These are phyloP conservation scores for Seminavis robusta DNA, from an alignment of 108 stramenopile species.

Conservation along the genomic window DNA sequence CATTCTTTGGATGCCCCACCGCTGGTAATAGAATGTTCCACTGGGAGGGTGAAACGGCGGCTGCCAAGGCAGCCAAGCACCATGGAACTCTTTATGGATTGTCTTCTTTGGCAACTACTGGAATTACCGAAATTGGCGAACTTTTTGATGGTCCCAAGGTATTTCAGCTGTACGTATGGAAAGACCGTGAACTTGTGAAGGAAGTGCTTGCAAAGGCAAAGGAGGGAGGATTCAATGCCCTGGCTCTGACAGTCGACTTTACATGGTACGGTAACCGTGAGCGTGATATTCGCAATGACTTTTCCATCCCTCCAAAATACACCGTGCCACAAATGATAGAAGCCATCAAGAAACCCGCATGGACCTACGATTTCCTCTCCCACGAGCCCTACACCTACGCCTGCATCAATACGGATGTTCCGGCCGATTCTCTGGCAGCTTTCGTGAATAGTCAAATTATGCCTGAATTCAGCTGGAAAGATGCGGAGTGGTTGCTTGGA, in stretches of 20 bases:
- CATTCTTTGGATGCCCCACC: slow-evolving; percentile 90
- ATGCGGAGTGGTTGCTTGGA: slow-evolving; percentile 95
- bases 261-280: slow-evolving; percentile 97
- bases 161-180: slow-evolving; percentile 98
- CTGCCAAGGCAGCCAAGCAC: slow-evolving; percentile 80
- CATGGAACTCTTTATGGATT: slow-evolving; percentile 85
- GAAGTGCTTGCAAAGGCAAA: slow-evolving; percentile 92
- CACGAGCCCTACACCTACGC: slow-evolving; percentile 90
- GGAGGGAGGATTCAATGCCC: slow-evolving; percentile 91
- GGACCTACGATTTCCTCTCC: slow-evolving; percentile 88
- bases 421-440: slow-evolving; percentile 90
- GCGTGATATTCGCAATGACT: slow-evolving; percentile 95
- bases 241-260: slow-evolving; percentile 96
- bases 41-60: slow-evolving; percentile 90
- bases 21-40: slow-evolving; percentile 94
- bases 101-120: slow-evolving; percentile 83
- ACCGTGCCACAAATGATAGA: slow-evolving; percentile 77
- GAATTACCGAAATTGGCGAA: slow-evolving; percentile 76
- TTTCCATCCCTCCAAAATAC: slow-evolving; percentile 93
- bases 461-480: slow-evolving; percentile 93
- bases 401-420: slow-evolving; percentile 84
- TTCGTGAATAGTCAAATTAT: slow-evolving; percentile 94
- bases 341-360: slow-evolving; percentile 83
- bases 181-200: slow-evolving; percentile 92
- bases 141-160: slow-evolving; percentile 80